These are phyloP conservation scores for Cercospora sojina DNA, from an alignment of 2,329 filamentous ascomycete species.

Conservation along the genomic window DNA sequence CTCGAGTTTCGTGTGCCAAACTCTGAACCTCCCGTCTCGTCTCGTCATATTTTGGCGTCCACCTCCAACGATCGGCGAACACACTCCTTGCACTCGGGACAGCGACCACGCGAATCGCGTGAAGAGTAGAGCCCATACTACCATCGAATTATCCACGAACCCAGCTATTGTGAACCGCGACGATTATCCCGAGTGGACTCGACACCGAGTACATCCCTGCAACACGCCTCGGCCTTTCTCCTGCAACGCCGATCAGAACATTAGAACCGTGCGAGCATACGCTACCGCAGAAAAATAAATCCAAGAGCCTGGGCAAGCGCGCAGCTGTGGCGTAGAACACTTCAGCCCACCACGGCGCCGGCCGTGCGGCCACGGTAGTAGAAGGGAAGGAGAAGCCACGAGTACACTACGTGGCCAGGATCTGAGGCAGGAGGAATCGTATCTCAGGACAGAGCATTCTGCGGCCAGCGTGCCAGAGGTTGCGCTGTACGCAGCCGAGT, in stretches of 20 bases:
- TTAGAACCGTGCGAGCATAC: background rate
- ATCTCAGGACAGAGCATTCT: background rate
- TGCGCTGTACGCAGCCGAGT: conserved; percentile 14
- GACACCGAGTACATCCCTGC: background rate
- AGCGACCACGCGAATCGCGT: background rate
- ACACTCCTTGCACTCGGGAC: background rate
- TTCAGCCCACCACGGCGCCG: conserved; percentile 20
- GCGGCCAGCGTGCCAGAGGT: background rate
- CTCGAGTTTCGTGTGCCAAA: conserved; percentile 16
- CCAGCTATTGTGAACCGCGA: background rate
- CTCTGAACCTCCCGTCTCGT: conserved; percentile 2
- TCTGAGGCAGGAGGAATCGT: background rate
- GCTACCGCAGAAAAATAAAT: background rate
- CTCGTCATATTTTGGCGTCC: conserved; percentile 9
- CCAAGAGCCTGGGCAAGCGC: background rate
- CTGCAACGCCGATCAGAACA: background rate
- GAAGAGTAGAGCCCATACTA: background rate
- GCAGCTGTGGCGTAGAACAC: conserved; percentile 21
- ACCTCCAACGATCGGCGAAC: background rate
- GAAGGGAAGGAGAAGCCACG: conserved; percentile 14
- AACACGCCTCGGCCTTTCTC: background rate
- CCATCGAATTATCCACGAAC: background rate
- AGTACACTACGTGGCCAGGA: conserved; percentile 3
- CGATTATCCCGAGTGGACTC: background rate
- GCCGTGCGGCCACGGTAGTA: conserved; percentile 21